Percentiles rank a stretch among this genome's conserved stretches.
Evolutionary conservation across 129 eudicot species (phyloP).

Genomic region (Cynara cardunculus): DNA sequence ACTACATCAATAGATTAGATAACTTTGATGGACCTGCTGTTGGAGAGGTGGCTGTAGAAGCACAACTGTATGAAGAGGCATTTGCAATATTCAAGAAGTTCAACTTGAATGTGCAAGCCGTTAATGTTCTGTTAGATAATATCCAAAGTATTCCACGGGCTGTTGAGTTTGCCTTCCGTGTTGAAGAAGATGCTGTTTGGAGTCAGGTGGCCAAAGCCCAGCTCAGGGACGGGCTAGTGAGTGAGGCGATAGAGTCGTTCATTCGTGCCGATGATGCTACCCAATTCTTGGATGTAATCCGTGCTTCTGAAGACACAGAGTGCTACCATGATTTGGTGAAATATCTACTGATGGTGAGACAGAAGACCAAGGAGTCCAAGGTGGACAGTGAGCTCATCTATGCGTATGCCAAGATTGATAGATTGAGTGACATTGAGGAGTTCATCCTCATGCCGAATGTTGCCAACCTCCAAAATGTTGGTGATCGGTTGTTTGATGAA

Average conservation of each 20-base stretch:
- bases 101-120: slow-evolving; percentile 91
- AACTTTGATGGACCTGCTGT: slow-evolving; percentile 98
- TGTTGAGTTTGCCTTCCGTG: slow-evolving; percentile 93
- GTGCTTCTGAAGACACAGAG: slow-evolving; percentile 69
- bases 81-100: slow-evolving; percentile 90
- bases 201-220: slow-evolving; percentile 97
- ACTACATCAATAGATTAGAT: slow-evolving; percentile 77
- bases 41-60: slow-evolving; percentile 97
- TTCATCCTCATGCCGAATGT: slow-evolving; percentile 96
- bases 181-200: slow-evolving; percentile 98
- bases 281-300: slow-evolving; percentile 80
- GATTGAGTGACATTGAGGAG: slow-evolving; percentile 88
- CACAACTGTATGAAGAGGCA: slow-evolving; percentile 88
- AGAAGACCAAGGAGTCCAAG: slow-evolving; percentile 86
- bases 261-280: slow-evolving; percentile 95
- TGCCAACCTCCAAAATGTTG: slow-evolving; percentile 87
- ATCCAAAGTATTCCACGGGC: slow-evolving; percentile 78
- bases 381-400: slow-evolving; percentile 92
- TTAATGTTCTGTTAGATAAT: slow-evolving; percentile 75
- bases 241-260: slow-evolving; percentile 94
- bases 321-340: slow-evolving; percentile 82
- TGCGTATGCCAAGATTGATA: slow-evolving; percentile 92
- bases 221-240: slow-evolving; percentile 80
- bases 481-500: slow-evolving; percentile 90
- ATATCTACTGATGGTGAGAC: slow-evolving; percentile 89